Percentiles rank a stretch among this genome's conserved stretches.
These are phyloP conservation scores for Zoysia japonica DNA, from an alignment of 176 grass and related monocot genomes.

Conservation along the genomic window DNA sequence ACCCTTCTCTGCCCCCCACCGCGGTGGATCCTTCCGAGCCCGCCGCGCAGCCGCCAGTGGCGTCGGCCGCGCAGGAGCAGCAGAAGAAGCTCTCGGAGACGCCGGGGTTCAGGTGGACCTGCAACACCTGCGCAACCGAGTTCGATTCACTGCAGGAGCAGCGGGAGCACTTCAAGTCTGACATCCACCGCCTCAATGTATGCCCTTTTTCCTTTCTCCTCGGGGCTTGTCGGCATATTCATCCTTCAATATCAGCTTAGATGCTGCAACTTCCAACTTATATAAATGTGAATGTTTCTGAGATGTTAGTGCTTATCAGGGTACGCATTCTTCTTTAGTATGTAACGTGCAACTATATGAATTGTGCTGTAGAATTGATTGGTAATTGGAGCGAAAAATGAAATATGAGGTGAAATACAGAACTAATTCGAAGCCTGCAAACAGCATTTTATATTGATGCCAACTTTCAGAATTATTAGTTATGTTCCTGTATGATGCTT, in stretches of 20 bases:
- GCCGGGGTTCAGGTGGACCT: constrained; percentile 69
- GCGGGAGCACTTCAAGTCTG: constrained; percentile 94
- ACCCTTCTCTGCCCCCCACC: constrained; percentile 37
- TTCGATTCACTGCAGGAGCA: constrained; percentile 92
- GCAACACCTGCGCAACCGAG: constrained; percentile 73
- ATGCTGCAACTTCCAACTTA: background rate
- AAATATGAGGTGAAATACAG: background rate
- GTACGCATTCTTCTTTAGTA: background rate
- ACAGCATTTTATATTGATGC: background rate
- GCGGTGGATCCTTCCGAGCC: constrained; percentile 40
- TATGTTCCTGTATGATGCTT: background rate
- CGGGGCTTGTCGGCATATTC: background rate
- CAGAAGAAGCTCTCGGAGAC: constrained; percentile 17
- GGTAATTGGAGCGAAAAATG: background rate
- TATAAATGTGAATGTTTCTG: background rate
- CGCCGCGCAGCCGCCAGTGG: constrained; percentile 24
- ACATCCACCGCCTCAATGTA: constrained; percentile 95
- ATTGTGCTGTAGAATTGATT: background rate
- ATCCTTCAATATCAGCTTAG: background rate
- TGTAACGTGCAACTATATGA: background rate
- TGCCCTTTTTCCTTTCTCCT: background rate
- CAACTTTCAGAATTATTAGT: constrained; percentile 4
- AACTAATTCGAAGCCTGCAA: background rate
- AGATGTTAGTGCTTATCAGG: background rate
- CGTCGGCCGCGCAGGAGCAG: constrained; percentile 18